Conservation (phyloP, 2,329 filamentous ascomycete species). For the Hypoxylon sp. region DNA sequence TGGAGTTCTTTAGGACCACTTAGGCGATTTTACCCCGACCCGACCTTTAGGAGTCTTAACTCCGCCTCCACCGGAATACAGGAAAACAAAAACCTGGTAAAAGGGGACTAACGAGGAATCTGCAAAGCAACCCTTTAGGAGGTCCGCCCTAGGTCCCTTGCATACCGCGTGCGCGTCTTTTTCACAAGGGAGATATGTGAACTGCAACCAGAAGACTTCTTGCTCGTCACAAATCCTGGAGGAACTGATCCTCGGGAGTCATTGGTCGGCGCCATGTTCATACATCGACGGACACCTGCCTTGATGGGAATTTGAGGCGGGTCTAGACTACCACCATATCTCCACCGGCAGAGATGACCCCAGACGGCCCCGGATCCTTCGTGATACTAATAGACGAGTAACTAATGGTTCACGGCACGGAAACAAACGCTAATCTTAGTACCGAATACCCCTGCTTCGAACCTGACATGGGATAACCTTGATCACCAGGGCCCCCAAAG, state of each 20-base stretch:
- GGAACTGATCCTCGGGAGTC: neutral
- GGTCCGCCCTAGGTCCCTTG: neutral
- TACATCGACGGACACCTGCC: neutral
- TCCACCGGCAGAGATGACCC: conserved; percentile 5
- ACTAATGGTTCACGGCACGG: neutral
- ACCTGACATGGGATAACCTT: neutral
- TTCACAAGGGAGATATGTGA: neutral
- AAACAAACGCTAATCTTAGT: too few species aligned
- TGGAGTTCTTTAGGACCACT: neutral
- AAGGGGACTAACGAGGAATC: neutral
- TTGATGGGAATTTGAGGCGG: neutral
- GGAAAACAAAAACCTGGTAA: neutral
- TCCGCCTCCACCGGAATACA: neutral
- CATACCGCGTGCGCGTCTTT: neutral
- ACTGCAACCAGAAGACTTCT: neutral
- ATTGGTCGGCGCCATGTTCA: conserved; percentile 1
- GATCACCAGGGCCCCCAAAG: too few species aligned
- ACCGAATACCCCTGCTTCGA: neutral
- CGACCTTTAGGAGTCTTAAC: neutral
- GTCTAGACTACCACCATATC: conserved; percentile 16
- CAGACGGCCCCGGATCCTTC: neutral
- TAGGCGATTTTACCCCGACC: conserved; percentile 8
- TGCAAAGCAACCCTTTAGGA: neutral
- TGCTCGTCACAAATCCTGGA: neutral
- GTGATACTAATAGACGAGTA: neutral